Base-by-base conservation (phyloP, 257 asterid genomes). In the Nicotiana tabacum region DNA sequence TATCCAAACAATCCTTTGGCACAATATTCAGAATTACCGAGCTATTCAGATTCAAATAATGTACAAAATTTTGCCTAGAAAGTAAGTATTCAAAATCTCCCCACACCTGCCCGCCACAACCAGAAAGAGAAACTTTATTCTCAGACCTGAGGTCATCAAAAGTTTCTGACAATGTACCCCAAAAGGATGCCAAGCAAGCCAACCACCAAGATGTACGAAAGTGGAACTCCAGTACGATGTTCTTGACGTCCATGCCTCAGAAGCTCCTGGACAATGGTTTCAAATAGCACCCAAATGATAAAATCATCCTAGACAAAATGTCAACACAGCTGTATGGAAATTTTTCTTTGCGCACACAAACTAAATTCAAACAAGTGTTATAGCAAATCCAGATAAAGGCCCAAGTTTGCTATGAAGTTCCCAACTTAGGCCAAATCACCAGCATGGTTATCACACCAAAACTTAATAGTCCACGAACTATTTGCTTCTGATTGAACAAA, bases 161-260 rank as follows among this genome's bases (percentile, higher is more conserved):
- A 21, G 13, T 51, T 81, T 81, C 83, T 48, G 30, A 66, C n/a
- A 66, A 66, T 16, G 66, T 17, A 66, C n/a, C 83, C 83, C 78
- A 66, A 65, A 46, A 81, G 66, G 66, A 81, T 81, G 39, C 83
- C 78, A 81, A 56, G 61, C 83, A 81, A 66, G 21, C 78, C 83
- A 29, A 81, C 15, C 43, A 81, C 56, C 55, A 81, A 30, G 51
- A 48, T 29, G 76, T 81, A 66, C 33, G 53, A 17, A 46, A 18
- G 46, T 56, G 39, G 78, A 81, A 66, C 77, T 51, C 53, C 77
- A 7, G 66, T 58, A 66, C 39, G 78, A 35, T 9, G 53, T 17
- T 81, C 65, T 12, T 56, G 76, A 81, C 55, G 66, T 66, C 83
- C 61, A 65, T 58, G 77, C 78, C 77, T 65, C 48, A 81, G 76